Evolutionary conservation across 2,329 filamentous ascomycete genomes (phyloP).

Genomic region (Coleophoma crateriformis): DNA sequence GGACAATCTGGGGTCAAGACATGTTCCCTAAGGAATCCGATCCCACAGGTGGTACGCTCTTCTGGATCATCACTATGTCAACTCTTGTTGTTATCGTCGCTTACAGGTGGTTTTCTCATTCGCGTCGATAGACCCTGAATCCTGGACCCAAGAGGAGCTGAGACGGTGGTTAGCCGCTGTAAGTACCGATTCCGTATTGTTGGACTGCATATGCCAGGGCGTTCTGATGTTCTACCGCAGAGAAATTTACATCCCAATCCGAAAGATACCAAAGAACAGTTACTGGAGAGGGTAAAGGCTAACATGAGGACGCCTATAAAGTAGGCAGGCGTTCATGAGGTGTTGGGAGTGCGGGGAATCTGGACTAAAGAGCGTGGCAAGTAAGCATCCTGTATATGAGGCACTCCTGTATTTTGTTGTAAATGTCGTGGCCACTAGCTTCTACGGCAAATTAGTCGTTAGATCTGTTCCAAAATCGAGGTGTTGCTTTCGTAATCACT

Average conservation of each 20-base stretch:
- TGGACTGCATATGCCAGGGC: neutral
- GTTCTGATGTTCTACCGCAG: conserved; percentile 31
- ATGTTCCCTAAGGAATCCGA: conserved; percentile 73
- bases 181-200: conserved; percentile 41
- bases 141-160: conserved; percentile 78
- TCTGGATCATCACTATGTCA: neutral
- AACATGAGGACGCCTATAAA: conserved; percentile 48
- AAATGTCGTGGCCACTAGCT: no score
- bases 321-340: no score
- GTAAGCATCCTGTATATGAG: no score
- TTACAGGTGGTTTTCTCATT: neutral
- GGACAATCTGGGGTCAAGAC: conserved; percentile 77
- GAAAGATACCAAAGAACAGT: conserved; percentile 54
- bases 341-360: no score
- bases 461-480: no score
- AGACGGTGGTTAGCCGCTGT: conserved; percentile 76
- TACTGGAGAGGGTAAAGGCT: conserved; percentile 63
- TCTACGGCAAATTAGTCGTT: no score
- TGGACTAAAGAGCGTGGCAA: no score
- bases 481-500: no score
- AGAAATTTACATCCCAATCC: conserved; percentile 56
- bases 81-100: neutral
- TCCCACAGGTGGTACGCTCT: conserved; percentile 63
- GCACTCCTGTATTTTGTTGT: no score
- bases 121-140: conserved; percentile 46